These are phyloP conservation scores for Leccinum broughii DNA, from an alignment of 768 basidiomycete species.

Conservation along the genomic window DNA sequence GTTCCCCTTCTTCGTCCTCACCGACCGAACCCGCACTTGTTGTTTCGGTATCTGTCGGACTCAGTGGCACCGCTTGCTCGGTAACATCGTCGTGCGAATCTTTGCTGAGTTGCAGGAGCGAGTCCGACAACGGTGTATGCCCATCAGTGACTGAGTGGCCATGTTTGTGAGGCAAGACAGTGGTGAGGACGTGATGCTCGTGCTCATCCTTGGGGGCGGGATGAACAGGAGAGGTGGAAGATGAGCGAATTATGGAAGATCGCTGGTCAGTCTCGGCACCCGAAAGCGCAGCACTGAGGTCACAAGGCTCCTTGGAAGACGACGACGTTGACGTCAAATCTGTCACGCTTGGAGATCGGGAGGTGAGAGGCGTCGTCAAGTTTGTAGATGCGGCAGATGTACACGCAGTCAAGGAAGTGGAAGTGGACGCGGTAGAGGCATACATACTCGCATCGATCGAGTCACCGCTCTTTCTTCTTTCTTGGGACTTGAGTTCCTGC, in stretches of 20 bases:
- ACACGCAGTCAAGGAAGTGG: conserved; percentile 26
- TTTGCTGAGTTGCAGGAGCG: conserved; percentile 11
- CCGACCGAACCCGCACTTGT: conserved; percentile 10
- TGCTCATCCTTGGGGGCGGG: conserved; percentile 17
- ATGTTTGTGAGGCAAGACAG: neutral
- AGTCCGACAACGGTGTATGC: neutral
- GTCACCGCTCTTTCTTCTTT: conserved; percentile 26
- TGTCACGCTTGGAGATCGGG: conserved; percentile 21
- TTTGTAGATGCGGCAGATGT: conserved; percentile 20
- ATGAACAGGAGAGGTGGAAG: neutral
- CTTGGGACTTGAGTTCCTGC: conserved; percentile 15
- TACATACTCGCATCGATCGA: conserved; percentile 25
- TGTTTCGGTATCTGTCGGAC: conserved; percentile 14
- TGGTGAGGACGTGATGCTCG: conserved; percentile 18
- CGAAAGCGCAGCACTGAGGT: neutral
- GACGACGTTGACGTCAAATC: conserved; percentile 18
- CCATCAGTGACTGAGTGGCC: conserved; percentile 1
- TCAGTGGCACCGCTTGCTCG: conserved; percentile 5
- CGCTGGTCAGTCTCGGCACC: neutral
- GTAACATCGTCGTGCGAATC: neutral
- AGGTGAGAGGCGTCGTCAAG: conserved; percentile 20
- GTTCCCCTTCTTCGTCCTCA: conserved; percentile 16
- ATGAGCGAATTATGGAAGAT: neutral
- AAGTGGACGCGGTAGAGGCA: conserved; percentile 23
- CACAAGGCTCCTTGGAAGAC: neutral